Evolutionary conservation across 2,329 filamentous ascomycete genomes (phyloP), one percentile per base, ranked within the genome.

Genomic region (Claviceps sp.): DNA sequence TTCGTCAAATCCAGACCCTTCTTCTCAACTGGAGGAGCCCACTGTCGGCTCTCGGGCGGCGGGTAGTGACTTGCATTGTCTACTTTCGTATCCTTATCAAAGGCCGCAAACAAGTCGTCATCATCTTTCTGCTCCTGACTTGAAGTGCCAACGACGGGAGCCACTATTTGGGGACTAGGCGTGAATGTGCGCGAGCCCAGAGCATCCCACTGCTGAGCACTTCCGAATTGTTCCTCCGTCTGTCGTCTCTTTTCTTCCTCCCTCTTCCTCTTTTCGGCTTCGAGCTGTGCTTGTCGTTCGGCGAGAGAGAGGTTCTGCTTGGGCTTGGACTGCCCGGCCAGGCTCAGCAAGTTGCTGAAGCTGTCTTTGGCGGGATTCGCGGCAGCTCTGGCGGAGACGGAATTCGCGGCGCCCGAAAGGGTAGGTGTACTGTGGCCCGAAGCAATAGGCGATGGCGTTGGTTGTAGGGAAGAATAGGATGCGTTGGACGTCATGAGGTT

Each of bases 171-270:
- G 47, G 65, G 63, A 51, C 66, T 67, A 2, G 61, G 44, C n/a
- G 73, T 73, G 47, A 70, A 67, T 52, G 70, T 67, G 44, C 75
- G 70, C 37, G 75, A 75, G 47, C 81, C 88, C 47, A 93, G 70
- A 13, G 70, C 79, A 62, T 93, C 86, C 82, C 85, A 90, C 63
- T 89, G 88, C 55, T 82, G 80, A 11, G 78, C 77, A 60, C 83
- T 81, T 2, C 87, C 89, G 66, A 89, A 96, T 55, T 91, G 82
- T 34, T 79, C 76, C 57, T 93, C 87, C 60, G 83, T 78, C 63
- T 83, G 79, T 60, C 77, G 84, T 60, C 77, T 79, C 62, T 80
- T 79, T 63, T 90, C 84, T 54, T 84, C 84, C 55, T 89, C 86
- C 64, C 91, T 87, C 64, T 73, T 79, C 37, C 77, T 73, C 68